Conservation (phyloP, 495 filamentous ascomycete species). For the Talaromyces thailandensis region DNA sequence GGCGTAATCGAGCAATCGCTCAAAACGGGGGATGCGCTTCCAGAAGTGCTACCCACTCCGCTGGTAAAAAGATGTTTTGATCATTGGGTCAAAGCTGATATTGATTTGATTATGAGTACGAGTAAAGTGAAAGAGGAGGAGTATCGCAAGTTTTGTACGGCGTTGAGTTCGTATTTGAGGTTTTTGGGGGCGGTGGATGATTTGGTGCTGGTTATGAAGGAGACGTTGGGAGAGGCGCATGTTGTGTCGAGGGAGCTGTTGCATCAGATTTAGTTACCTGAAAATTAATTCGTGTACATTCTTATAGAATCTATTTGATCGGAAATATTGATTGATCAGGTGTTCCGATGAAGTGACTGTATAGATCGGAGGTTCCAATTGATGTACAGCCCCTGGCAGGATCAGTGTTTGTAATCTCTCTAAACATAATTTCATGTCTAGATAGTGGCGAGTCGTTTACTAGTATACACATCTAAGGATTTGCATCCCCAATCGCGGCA, state of each 20-base stretch:
- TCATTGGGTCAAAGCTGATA: constrained; percentile 15
- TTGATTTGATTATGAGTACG: constrained; percentile 15
- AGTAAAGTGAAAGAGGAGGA: constrained; percentile 27
- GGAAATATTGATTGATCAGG: too few species aligned
- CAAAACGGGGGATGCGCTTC: constrained; percentile 32
- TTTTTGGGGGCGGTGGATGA: constrained; percentile 30
- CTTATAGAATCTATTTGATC: too few species aligned
- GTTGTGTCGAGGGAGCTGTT: constrained; percentile 15
- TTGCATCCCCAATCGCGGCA: not conserved
- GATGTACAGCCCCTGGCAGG: too few species aligned
- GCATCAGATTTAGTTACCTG: not conserved
- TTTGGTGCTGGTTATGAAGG: constrained; percentile 33
- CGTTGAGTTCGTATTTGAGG: constrained; percentile 26
- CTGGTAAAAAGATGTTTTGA: constrained; percentile 26
- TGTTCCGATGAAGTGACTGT: too few species aligned
- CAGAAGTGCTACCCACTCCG: constrained; percentile 32
- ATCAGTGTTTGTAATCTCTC: too few species aligned
- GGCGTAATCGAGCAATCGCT: constrained; percentile 30
- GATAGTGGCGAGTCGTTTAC: not conserved
- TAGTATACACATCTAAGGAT: not conserved
- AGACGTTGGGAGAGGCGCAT: constrained; percentile 31
- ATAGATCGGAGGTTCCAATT: too few species aligned
- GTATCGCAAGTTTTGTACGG: constrained; percentile 32
- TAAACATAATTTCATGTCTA: not conserved
- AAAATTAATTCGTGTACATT: too few species aligned